These are phyloP conservation scores for Carex sylvatica DNA, from an alignment of 202 grass and related monocot species.

Conservation along the genomic window DNA sequence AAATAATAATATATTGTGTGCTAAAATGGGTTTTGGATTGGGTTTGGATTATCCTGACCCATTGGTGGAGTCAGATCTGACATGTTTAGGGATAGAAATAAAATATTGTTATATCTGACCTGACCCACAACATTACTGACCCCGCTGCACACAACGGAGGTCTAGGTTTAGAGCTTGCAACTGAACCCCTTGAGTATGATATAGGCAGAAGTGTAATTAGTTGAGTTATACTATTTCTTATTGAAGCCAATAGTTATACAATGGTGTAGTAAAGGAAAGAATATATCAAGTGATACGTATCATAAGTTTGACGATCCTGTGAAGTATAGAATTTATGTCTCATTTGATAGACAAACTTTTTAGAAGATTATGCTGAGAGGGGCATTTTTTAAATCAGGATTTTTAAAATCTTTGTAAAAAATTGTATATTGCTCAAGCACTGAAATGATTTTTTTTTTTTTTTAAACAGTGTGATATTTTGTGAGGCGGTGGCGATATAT, in stretches of 20 bases:
- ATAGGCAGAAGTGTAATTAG: not conserved
- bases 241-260: not conserved
- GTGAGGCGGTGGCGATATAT: slow-evolving; percentile 97
- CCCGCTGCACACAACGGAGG: not conserved
- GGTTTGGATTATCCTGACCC: not conserved
- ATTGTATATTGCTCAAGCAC: not conserved
- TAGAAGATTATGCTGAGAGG: slow-evolving; percentile 13
- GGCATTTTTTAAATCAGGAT: not conserved
- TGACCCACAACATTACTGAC: not conserved
- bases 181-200: not conserved
- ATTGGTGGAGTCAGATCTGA: not conserved
- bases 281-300: not conserved
- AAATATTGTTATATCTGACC: not conserved
- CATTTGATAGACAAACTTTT: not conserved
- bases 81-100: not conserved
- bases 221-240: not conserved
- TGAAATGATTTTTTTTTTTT: slow-evolving; percentile 22
- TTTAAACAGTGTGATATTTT: slow-evolving; percentile 88
- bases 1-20: not conserved
- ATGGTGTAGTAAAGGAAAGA: not conserved
- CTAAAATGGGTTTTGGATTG: not conserved
- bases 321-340: not conserved
- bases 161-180: not conserved
- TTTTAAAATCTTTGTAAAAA: slow-evolving; percentile 4
- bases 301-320: not conserved